These are phyloP conservation scores for Podila verticillata DNA, from an alignment of 192 early-diverging fungal species.

Conservation along the genomic window DNA sequence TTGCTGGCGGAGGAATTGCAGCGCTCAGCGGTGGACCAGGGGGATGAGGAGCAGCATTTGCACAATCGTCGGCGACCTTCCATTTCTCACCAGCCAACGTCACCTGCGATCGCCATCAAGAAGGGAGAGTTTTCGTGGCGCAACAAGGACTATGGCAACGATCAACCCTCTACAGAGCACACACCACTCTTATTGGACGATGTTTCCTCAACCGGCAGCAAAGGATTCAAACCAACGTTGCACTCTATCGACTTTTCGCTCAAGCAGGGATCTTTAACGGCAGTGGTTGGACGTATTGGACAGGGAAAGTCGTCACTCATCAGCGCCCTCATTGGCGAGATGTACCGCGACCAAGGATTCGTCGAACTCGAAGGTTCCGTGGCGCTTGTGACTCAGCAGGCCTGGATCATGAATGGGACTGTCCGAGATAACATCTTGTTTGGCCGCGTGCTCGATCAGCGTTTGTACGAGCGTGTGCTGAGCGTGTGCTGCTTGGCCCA, in stretches of 20 bases:
- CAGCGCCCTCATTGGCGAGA: constrained; percentile 81
- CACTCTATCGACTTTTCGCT: constrained; percentile 52
- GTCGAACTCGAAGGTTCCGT: constrained; percentile 68
- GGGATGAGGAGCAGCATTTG: constrained; percentile 11
- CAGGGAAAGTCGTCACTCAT: constrained; percentile 63
- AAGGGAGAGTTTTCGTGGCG: constrained; percentile 26
- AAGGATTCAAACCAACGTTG: background rate
- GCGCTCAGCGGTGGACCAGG: background rate
- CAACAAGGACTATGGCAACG: background rate
- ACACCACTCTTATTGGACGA: constrained; percentile 8
- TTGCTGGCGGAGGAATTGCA: constrained; percentile 43
- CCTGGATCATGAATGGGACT: constrained; percentile 35
- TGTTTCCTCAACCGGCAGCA: background rate
- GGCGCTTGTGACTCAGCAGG: constrained; percentile 67
- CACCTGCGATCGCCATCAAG: background rate
- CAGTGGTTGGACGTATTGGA: constrained; percentile 49
- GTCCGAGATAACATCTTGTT: constrained; percentile 86
- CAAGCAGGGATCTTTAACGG: constrained; percentile 16
- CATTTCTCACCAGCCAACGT: background rate
- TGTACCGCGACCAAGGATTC: constrained; percentile 71
- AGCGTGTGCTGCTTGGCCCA: constrained; percentile 13
- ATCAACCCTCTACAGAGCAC: constrained; percentile 11
- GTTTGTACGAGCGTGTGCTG: constrained; percentile 59
- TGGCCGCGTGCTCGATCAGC: constrained; percentile 67
- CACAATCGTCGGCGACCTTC: constrained; percentile 37